These are phyloP conservation scores for Herpotrichia juniperi DNA, from an alignment of 2,329 filamentous ascomycete genomes.

Conservation along the genomic window DNA sequence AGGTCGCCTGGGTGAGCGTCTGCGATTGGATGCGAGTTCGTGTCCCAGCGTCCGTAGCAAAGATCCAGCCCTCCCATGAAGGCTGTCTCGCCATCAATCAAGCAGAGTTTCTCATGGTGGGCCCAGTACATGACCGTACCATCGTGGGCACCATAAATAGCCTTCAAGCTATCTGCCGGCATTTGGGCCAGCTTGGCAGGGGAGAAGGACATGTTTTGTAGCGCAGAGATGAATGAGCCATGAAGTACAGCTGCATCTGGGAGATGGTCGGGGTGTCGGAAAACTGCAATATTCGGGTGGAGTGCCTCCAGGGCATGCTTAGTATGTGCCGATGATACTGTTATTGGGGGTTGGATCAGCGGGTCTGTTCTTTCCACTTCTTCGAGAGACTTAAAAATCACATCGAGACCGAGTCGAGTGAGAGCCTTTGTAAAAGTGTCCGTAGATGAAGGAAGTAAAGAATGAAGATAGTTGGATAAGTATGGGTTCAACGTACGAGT, in stretches of 20 bases:
- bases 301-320: conserved; percentile 78
- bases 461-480: conserved; percentile 52
- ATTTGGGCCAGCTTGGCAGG: conserved; percentile 66
- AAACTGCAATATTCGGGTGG: conserved; percentile 85
- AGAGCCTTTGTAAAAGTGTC: conserved; percentile 49
- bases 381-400: conserved; percentile 54
- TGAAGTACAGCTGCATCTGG: conserved; percentile 73
- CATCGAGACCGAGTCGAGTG: conserved; percentile 48
- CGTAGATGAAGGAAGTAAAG: conserved; percentile 48
- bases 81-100: conserved; percentile 77
- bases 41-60: conserved; percentile 86
- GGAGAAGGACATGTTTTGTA: conserved; percentile 61
- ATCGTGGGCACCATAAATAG: conserved; percentile 80
- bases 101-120: conserved; percentile 88
- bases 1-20: conserved; percentile 82
- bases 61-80: conserved; percentile 94
- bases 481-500: conserved; percentile 68
- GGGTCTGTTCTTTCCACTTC: conserved; percentile 52
- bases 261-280: conserved; percentile 87
- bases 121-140: conserved; percentile 90
- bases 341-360: conserved; percentile 50
- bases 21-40: conserved; percentile 82
- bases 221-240: conserved; percentile 61
- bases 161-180: conserved; percentile 74
- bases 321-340: conserved; percentile 73